Base-by-base conservation (phyloP, 495 filamentous ascomycete genomes). In the Neurospora sp. region DNA sequence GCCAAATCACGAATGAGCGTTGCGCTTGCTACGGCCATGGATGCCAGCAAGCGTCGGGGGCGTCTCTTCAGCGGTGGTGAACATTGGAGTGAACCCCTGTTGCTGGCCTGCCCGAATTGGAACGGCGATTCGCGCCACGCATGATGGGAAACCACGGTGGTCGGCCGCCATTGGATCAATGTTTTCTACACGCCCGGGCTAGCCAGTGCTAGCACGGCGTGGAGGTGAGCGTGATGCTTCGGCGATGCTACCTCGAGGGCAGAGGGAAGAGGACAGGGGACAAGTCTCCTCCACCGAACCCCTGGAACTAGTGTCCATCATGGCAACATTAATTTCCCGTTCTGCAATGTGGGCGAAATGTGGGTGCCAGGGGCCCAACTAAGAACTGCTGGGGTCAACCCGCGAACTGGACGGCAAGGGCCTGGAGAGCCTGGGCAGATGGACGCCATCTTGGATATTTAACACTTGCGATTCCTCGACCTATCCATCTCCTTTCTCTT, bases 241-340 rank as follows among this genome's bases (percentile, higher is more conserved):
- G 31, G 27, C 31, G 38, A 27, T 71, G 70, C 73, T 16, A 41
- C 59, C 62, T 20, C 48, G 31, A 27, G 70, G 70, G 69, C 71
- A 14, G 20, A 27, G 20, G 46, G 20, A 27, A 23, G 20, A 54
- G 23, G 54, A 31, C 54, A 62, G 54, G 54, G 54, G 12, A 62
- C 23, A 12, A 62, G 12, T 31, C 11, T 62, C 77, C 75, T 79
- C 79, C 77, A 80, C 76, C 73, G 77, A 78, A 70, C 78, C 77
- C 76, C 77, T 81, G 78, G 79, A 79, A 62, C 78, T 79, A 79
- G 79, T 73, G 77, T 74, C 41, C 76, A 39, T 71, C 69, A 71
- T 71, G 72, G 62, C 74, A 77, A 73, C 75, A 75, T 59, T 73
- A 81, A 82, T 82, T 80, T 82, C 80, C 80, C 79, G 40, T 69